These are phyloP conservation scores for Jatropha multifida DNA, from an alignment of 441 rosid genomes.

Conservation along the genomic window DNA sequence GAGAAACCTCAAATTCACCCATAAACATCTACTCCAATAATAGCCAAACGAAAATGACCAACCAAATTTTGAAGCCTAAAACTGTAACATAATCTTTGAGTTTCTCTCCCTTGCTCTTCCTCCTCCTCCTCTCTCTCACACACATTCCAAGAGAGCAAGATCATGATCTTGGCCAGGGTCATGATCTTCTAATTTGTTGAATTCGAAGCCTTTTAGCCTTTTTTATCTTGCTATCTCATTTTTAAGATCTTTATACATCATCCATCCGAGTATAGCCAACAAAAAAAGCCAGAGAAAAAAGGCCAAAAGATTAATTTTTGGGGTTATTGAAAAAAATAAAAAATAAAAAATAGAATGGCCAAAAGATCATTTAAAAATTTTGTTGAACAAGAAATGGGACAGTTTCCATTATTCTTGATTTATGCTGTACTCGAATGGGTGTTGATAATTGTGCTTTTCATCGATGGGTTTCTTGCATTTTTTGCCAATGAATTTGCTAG, in stretches of 20 bases:
- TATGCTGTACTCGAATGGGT: conserved; percentile 86
- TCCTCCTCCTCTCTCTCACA: conserved; percentile 17
- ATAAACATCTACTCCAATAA: conserved; percentile 25
- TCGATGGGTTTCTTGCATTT: conserved; percentile 79
- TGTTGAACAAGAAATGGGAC: conserved; percentile 76
- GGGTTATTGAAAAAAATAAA: conserved; percentile 3
- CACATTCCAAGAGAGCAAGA: conserved; percentile 26
- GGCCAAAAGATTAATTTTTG: conserved; percentile 6
- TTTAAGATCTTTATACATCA: not conserved
- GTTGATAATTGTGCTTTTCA: conserved; percentile 60
- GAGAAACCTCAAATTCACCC: conserved; percentile 23
- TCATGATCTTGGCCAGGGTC: conserved; percentile 49
- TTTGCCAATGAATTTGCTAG: conserved; percentile 62
- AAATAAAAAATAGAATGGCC: conserved; percentile 33
- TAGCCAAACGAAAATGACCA: conserved; percentile 33
- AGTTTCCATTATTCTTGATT: conserved; percentile 55
- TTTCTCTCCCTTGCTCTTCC: conserved; percentile 22
- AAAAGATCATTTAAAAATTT: conserved; percentile 59
- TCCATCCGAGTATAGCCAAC: not conserved
- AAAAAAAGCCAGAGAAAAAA: conserved; percentile 4
- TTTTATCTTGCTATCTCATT: not conserved
- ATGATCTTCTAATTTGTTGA: conserved; percentile 44
- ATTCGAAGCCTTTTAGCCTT: not conserved
- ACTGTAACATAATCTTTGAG: conserved; percentile 21
- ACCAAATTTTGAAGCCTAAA: conserved; percentile 34